phyloP scores from a whole-genome alignment of 140 eudicot species.

The Ambrosia hybrid region DNA sequence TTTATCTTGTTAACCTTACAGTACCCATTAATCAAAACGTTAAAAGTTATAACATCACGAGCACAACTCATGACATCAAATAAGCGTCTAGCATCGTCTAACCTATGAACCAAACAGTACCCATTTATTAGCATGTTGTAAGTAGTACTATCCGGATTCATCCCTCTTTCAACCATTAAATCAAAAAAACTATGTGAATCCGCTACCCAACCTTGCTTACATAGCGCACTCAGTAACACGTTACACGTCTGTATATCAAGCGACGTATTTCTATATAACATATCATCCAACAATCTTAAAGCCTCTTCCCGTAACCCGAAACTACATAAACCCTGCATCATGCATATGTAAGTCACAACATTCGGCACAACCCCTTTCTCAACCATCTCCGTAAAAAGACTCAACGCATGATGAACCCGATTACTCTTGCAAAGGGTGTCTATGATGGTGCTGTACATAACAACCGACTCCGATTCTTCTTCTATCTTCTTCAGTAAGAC shows the following conservation, averaged over 20 bases:
- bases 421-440: conserved; percentile 28
- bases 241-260: conserved; percentile 24
- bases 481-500: conserved; percentile 8
- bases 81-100: conserved; percentile 24
- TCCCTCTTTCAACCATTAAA: conserved; percentile 28
- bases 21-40: conserved; percentile 34
- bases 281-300: conserved; percentile 23
- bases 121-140: conserved; percentile 34
- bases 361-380: conserved; percentile 27
- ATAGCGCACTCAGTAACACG: conserved; percentile 16
- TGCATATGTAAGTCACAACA: conserved; percentile 33
- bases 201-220: conserved; percentile 29
- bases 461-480: conserved; percentile 10
- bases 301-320: conserved; percentile 27
- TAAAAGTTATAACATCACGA: conserved; percentile 30
- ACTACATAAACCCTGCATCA: conserved; percentile 33
- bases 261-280: conserved; percentile 7
- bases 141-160: conserved; percentile 19
- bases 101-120: conserved; percentile 23
- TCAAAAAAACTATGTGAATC: conserved; percentile 24
- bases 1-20: conserved; percentile 30
- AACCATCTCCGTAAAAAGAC: conserved; percentile 27
- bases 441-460: conserved; percentile 25
- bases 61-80: conserved; percentile 19
- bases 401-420: conserved; percentile 3